Conservation (phyloP, 371 early-diverging fungal species). For the Apophysomyces trapeziformis region DNA sequence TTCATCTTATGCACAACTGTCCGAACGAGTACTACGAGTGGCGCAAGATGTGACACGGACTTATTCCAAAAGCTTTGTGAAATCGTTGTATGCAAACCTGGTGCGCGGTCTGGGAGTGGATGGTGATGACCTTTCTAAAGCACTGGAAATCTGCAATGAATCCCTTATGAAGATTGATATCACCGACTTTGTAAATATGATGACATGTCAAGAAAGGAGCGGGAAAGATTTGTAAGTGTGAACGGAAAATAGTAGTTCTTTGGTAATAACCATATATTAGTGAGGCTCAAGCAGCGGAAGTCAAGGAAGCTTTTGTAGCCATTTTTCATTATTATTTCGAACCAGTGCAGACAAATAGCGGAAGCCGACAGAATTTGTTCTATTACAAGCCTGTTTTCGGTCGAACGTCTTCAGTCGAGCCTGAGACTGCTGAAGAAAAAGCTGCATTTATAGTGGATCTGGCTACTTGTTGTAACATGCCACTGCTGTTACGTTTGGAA, state of each 20-base stretch:
- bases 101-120: conserved; percentile 62
- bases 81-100: conserved; percentile 66
- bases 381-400: conserved; percentile 68
- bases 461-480: conserved; percentile 55
- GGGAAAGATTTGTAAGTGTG: conserved; percentile 42
- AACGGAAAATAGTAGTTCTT: neutral
- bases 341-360: conserved; percentile 47
- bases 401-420: conserved; percentile 16
- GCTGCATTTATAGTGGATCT: conserved; percentile 52
- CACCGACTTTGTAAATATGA: conserved; percentile 71
- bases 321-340: conserved; percentile 69
- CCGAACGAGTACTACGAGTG: conserved; percentile 39
- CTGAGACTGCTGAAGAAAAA: conserved; percentile 26
- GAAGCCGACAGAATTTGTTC: conserved; percentile 50
- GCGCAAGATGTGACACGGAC: conserved; percentile 40
- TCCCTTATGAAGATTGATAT: conserved; percentile 72
- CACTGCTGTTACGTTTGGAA: conserved; percentile 64
- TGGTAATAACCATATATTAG: conserved; percentile 17
- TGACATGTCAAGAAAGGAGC: conserved; percentile 49
- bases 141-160: conserved; percentile 62
- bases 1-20: conserved; percentile 26
- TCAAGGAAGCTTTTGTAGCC: conserved; percentile 54
- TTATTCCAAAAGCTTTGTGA: conserved; percentile 65
- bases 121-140: conserved; percentile 59
- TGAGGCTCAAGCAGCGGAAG: conserved; percentile 27